Conservation (phyloP, 768 basidiomycete genomes). For the Tremella fuciformis region DNA sequence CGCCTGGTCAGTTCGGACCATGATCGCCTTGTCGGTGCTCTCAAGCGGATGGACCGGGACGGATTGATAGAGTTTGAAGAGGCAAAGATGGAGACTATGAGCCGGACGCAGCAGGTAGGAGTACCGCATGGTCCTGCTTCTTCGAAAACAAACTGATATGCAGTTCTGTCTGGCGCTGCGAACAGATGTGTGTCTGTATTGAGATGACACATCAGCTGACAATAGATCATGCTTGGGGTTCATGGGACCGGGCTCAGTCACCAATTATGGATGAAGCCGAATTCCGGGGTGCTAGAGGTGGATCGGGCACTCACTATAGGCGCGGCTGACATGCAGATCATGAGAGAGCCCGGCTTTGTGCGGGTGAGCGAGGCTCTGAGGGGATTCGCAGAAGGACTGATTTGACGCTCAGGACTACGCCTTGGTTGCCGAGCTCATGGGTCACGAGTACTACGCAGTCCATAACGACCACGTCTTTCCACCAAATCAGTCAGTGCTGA, state of each 20-base stretch:
- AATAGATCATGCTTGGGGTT: slow-evolving; percentile 38
- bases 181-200: slow-evolving; percentile 24
- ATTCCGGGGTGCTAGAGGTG: slow-evolving; percentile 37
- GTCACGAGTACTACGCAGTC: slow-evolving; percentile 39
- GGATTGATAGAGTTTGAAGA: slow-evolving; percentile 33
- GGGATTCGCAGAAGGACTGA: background rate
- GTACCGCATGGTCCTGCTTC: background rate
- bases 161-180: slow-evolving; percentile 31
- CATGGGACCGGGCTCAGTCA: slow-evolving; percentile 46
- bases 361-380: slow-evolving; percentile 24
- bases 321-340: slow-evolving; percentile 21
- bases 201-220: background rate
- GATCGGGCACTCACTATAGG: slow-evolving; percentile 6
- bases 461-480: slow-evolving; percentile 26
- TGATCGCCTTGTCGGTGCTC: slow-evolving; percentile 14
- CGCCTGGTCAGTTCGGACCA: slow-evolving; percentile 24
- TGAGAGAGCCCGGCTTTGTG: slow-evolving; percentile 36
- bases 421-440: slow-evolving; percentile 31
- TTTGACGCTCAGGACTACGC: slow-evolving; percentile 31
- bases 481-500: background rate
- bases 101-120: background rate
- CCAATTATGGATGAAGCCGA: slow-evolving; percentile 41
- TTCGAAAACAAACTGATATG: background rate
- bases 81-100: slow-evolving; percentile 32
- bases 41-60: slow-evolving; percentile 23